phyloP scores from a whole-genome alignment of 2,329 filamentous ascomycete species.

The Capronia coronata region DNA sequence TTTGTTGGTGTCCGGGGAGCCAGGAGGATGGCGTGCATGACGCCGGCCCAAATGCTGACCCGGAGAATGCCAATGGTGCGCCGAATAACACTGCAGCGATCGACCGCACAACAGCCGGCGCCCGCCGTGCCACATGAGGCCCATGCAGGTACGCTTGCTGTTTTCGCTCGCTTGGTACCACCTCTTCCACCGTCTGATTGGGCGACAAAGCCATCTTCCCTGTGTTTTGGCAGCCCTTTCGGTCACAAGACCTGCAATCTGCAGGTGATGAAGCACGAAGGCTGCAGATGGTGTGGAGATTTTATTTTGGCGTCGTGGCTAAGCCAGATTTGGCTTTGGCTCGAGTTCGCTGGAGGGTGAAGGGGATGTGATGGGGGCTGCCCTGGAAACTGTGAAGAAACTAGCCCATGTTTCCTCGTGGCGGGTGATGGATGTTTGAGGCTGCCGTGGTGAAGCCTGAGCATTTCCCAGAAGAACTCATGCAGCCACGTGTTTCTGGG shows the following conservation, averaged over 20 bases:
- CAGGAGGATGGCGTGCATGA: constrained; percentile 24
- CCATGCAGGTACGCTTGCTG: constrained; percentile 21
- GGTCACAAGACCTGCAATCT: constrained; percentile 22
- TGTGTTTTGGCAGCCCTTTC: constrained; percentile 6
- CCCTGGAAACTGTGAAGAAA: too few relatives aligned
- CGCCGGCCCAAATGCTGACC: constrained; percentile 24
- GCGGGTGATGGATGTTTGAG: too few relatives aligned
- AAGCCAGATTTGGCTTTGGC: neutral
- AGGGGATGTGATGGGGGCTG: neutral
- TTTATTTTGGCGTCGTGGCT: neutral
- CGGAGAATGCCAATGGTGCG: constrained; percentile 16
- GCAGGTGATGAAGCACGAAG: constrained; percentile 19
- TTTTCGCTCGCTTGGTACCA: constrained; percentile 22
- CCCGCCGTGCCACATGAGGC: constrained; percentile 14
- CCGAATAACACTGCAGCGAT: constrained; percentile 27
- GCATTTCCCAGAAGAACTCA: too few relatives aligned
- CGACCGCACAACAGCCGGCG: constrained; percentile 26
- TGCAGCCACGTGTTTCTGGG: too few relatives aligned
- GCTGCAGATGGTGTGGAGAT: constrained; percentile 21
- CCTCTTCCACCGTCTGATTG: constrained; percentile 15
- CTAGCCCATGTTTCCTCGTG: too few relatives aligned
- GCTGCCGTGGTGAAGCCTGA: too few relatives aligned
- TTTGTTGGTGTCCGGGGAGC: constrained; percentile 28
- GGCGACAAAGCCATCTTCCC: constrained; percentile 8
- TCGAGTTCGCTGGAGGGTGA: neutral